These are phyloP conservation scores for Syzygium aromaticum DNA, from an alignment of 345 rosid genomes.

Conservation along the genomic window DNA sequence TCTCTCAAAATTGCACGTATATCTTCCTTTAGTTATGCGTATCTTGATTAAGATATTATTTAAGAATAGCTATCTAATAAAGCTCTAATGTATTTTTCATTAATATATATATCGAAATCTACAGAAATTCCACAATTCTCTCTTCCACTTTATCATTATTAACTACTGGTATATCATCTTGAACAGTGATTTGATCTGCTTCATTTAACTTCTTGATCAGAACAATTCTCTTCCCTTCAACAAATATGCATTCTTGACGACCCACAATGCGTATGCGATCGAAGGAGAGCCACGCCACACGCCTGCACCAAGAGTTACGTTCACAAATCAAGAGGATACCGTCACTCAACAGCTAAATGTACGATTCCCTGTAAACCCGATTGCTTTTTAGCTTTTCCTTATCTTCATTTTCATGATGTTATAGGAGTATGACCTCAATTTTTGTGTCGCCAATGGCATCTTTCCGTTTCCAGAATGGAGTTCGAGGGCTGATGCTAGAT, in stretches of 20 bases:
- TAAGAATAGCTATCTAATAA: no score
- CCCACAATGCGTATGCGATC: conserved; percentile 62
- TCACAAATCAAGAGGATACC: conserved; percentile 63
- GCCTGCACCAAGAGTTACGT: conserved; percentile 33
- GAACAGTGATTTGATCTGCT: background rate
- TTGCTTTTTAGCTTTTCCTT: background rate
- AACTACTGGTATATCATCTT: background rate
- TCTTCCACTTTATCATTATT: no score
- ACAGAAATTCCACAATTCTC: no score
- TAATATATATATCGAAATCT: no score
- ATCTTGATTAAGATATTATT: no score
- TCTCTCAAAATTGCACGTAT: no score
- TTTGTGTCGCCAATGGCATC: background rate
- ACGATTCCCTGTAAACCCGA: background rate
- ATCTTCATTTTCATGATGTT: background rate
- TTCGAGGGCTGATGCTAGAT: conserved; percentile 57
- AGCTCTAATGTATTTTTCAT: no score
- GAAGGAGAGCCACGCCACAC: conserved; percentile 39
- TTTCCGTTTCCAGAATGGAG: conserved; percentile 43
- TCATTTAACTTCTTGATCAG: conserved; percentile 7
- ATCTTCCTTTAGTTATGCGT: no score
- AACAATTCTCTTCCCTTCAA: conserved; percentile 65
- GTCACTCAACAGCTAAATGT: conserved; percentile 53
- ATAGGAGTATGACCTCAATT: background rate
- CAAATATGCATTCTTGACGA: conserved; percentile 61